Evolutionary conservation across 2,329 filamentous ascomycete genomes (phyloP).

Genomic region (Reticulascus tulasneorum): DNA sequence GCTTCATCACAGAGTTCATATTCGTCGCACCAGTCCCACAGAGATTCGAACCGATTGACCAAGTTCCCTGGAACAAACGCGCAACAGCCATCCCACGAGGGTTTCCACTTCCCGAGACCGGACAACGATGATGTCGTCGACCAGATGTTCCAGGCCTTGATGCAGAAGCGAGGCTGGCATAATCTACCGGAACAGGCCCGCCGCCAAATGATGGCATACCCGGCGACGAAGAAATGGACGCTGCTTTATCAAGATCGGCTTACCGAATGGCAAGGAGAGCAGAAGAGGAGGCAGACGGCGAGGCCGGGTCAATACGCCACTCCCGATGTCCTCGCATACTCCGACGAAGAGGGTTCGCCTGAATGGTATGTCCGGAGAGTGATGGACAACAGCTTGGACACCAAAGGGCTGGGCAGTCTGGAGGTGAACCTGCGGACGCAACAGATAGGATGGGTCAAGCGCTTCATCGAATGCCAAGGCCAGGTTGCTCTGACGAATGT

Average conservation of each 20-base stretch:
- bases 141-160: conserved; percentile 85
- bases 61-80: conserved; percentile 40
- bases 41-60: conserved; percentile 55
- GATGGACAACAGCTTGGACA: conserved; percentile 90
- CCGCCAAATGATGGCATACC: conserved; percentile 94
- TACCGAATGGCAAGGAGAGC: conserved; percentile 89
- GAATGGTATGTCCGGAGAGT: conserved; percentile 98
- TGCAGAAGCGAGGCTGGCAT: conserved; percentile 98
- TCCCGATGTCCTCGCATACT: conserved; percentile 68
- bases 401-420: conserved; percentile 86
- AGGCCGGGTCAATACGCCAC: conserved; percentile 63
- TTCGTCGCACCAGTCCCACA: conserved; percentile 41
- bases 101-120: conserved; percentile 65
- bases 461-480: conserved; percentile 95
- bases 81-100: conserved; percentile 36
- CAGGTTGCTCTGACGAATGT: conserved; percentile 94
- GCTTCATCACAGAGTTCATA: conserved; percentile 55
- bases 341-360: conserved; percentile 91
- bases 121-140: conserved; percentile 81
- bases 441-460: conserved; percentile 95
- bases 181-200: conserved; percentile 92
- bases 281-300: conserved; percentile 76
- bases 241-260: conserved; percentile 92
- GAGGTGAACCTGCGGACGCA: conserved; percentile 94
- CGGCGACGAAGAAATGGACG: conserved; percentile 94